Evolutionary conservation across 2,329 filamentous ascomycete genomes (phyloP), one percentile per base, ranked within the genome.

Genomic region (Microdochium bolleyi): DNA sequence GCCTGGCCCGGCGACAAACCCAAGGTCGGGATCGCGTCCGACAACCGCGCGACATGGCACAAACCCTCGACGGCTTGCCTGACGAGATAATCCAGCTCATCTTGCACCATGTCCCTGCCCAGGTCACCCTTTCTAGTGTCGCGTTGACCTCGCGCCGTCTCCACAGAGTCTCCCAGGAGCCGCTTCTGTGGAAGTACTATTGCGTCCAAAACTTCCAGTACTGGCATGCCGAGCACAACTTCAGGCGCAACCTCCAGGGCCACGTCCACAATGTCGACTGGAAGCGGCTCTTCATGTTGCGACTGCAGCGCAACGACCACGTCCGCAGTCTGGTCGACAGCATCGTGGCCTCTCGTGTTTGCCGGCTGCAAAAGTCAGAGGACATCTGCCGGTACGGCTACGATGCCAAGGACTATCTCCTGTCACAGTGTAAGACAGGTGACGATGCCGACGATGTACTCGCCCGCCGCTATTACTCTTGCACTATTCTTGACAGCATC

Each of bases 61-160:
- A 19, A 5, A 11, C 69, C 37, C 61, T 81, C 53, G 65, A 72
- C 38, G 60, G 65, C 52, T 74, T 94, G 34, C 92, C 92, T 41
- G 88, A 92, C 68, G 94, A 99, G 73, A 81, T 97, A 57, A 77
- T 97, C 61, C 83, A 89, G 64, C 79, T 85, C 51, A 87, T 97
- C 58, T 77, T 96, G 58, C 76, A 78, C 56, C 83, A 83, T 63
- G 66, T 71, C 64, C 82, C 69, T 63, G 85, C 78, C 58, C 74
- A 75, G 53, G 77, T 85, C 55, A 76, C 75, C 49, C 66, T 84
- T 38, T 51, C 58, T 14, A 67, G 62, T 53, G 61, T 84, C 37
- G 74, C 80, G 56, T 66, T 69, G 24, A 75, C 87, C 11, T 89
- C 81, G 22, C 81, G 74, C 58, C 82, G 83, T 54, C 78, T 92